Base-by-base conservation (phyloP, 2,329 filamentous ascomycete species). In the Plectosphaerella plurivora region DNA sequence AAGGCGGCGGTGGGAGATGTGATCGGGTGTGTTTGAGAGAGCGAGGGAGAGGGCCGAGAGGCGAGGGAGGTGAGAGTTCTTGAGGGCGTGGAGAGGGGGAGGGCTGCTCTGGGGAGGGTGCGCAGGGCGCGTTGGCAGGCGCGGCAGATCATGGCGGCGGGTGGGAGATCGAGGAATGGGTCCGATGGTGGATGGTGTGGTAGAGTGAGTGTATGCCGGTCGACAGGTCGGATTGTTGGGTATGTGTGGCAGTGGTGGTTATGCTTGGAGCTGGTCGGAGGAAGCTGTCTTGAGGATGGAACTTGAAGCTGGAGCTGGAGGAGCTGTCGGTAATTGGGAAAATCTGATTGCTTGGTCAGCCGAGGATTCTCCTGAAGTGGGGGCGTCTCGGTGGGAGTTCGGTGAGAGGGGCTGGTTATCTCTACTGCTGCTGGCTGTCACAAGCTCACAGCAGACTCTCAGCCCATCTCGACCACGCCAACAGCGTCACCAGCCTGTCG, bases 101-200 rank as follows among this genome's bases (percentile, higher is more conserved):
- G 44, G 11, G 22, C 24, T 20, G 45, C 45, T 45, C 53, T 51
- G 46, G 48, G 10, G 37, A 52, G 8, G 47, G 20, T 22, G 28
- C 41, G 52, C 15, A 53, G 25, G 25, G 52, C 54, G 50, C 54
- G 56, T 22, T 53, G 56, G 46, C 56, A 58, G 20, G 52, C 50
- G 36, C 53, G 51, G 52, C 56, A 58, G 37, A 58, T 47, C 56
- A 58, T 58, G 0, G 36, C 49, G 41, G 16, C 9, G 6, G 15
- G 41, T 18, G 7, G n/a, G 18, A 2, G 28, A 33, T 33, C 8
- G 2, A 33, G 4, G 6, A 11, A 11, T 20, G 41, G 3, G 16
- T 3, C 5, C 22, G 22, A 22, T 22, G 22, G 22, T 22, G 5
- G 22, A 22, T 22, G 3, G 22, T 22, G 22, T 22, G 22, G 22